Evolutionary conservation across 768 basidiomycete species (phyloP).

Genomic region (Phaeotremella skinneri): DNA sequence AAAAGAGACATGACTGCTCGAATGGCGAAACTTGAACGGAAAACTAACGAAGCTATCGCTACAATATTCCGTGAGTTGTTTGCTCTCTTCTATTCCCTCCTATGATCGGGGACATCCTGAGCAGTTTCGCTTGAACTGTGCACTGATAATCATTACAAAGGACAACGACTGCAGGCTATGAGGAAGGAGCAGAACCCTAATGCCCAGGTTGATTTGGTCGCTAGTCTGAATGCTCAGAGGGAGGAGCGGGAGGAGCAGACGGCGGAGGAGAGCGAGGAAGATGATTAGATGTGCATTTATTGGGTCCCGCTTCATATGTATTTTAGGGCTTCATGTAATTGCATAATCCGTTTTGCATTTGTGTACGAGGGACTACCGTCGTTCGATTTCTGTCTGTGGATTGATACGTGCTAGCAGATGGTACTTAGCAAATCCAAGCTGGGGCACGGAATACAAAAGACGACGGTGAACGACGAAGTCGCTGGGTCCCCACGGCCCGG

Average conservation of each 20-base stretch:
- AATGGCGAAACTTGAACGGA: slow-evolving; percentile 77
- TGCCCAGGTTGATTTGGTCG: slow-evolving; percentile 41
- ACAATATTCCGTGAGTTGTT: slow-evolving; percentile 77
- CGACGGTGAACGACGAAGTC: too few relatives aligned
- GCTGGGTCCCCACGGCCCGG: too few relatives aligned
- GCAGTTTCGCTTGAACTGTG: not conserved
- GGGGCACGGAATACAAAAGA: too few relatives aligned
- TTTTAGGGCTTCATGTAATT: too few relatives aligned
- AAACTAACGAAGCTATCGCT: slow-evolving; percentile 88
- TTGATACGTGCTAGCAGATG: too few relatives aligned
- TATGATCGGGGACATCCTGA: too few relatives aligned
- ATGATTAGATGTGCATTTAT: slow-evolving; percentile 5
- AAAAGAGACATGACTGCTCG: slow-evolving; percentile 73
- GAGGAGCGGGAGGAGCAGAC: slow-evolving; percentile 37
- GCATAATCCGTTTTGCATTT: too few relatives aligned
- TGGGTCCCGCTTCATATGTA: too few relatives aligned
- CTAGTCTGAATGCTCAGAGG: slow-evolving; percentile 43
- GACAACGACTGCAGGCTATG: slow-evolving; percentile 48
- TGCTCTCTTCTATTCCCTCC: not conserved
- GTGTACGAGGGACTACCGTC: too few relatives aligned
- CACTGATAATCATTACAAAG: slow-evolving; percentile 18
- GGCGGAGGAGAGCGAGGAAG: slow-evolving; percentile 29
- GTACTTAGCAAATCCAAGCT: too few relatives aligned
- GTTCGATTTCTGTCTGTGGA: too few relatives aligned
- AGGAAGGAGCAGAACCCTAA: slow-evolving; percentile 34